A percentile compares a stretch with the other conserved stretches of the same genome.
phyloP scores from a whole-genome alignment of 192 early-diverging fungal species.

The Backusella sp. region DNA sequence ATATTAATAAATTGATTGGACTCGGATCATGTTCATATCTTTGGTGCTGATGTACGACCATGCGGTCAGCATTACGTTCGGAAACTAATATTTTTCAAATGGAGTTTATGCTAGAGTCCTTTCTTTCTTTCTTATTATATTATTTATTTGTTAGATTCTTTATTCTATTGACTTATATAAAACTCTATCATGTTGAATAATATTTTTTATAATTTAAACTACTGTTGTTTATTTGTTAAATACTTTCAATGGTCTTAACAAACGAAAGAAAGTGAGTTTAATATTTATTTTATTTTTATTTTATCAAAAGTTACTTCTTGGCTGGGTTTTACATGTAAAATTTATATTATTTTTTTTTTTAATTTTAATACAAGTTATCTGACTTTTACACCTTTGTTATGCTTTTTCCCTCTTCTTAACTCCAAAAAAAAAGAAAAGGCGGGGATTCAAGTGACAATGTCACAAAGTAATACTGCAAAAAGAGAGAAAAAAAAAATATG shows the following conservation, averaged over 20 bases:
- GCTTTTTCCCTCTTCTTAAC: not conserved
- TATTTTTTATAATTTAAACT: not conserved
- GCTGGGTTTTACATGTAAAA: conserved; percentile 5
- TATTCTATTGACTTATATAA: not conserved
- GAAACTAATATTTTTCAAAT: conserved; percentile 7
- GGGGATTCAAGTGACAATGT: conserved; percentile 13
- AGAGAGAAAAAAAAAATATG: not conserved
- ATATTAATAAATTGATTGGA: not conserved
- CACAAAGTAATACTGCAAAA: conserved; percentile 5
- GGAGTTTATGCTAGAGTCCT: not conserved
- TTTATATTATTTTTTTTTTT: not conserved
- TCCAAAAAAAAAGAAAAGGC: conserved; percentile 1
- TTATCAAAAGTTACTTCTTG: conserved; percentile 1
- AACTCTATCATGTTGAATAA: not conserved
- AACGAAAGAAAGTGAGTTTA: conserved; percentile 6
- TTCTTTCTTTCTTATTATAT: not conserved
- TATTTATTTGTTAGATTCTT: not conserved
- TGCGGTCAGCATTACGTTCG: conserved; percentile 6
- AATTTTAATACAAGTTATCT: not conserved
- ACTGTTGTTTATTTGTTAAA: not conserved
- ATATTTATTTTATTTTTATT: not conserved
- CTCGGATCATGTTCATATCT: conserved; percentile 6
- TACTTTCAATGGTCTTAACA: conserved; percentile 1
- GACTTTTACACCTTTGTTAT: conserved; percentile 9
- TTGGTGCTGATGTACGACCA: conserved; percentile 7